Conservation (phyloP, 441 rosid species). For the Erodium chrysanthum region DNA sequence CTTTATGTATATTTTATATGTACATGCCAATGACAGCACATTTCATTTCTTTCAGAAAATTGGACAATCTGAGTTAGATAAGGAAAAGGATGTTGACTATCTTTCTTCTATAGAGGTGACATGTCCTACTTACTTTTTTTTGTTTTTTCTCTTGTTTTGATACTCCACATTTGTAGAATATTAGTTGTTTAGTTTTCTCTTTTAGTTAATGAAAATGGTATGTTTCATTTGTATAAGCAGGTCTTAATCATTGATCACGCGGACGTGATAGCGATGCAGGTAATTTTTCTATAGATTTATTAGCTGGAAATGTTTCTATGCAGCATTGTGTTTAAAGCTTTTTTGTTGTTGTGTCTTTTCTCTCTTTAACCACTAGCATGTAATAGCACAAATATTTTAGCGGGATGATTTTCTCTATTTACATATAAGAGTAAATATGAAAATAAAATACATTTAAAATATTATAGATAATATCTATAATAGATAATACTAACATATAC, state of each 20-base stretch:
- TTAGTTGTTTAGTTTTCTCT: conserved; percentile 8
- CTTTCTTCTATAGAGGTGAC: conserved; percentile 90
- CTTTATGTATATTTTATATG: not conserved
- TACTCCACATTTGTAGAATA: not conserved
- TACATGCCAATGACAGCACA: conserved; percentile 12
- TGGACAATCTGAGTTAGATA: conserved; percentile 45
- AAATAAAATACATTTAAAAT: too few relatives aligned
- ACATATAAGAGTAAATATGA: too few relatives aligned
- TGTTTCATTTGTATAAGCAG: conserved; percentile 34
- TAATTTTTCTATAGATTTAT: conserved; percentile 27
- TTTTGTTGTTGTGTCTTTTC: not conserved
- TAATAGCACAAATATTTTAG: too few relatives aligned
- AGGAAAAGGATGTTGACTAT: conserved; percentile 71
- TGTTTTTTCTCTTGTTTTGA: conserved; percentile 13
- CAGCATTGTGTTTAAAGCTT: not conserved
- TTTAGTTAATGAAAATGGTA: conserved; percentile 13
- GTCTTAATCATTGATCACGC: conserved; percentile 88
- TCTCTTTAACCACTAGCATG: conserved; percentile 9
- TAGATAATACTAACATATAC: too few relatives aligned
- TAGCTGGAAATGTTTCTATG: conserved; percentile 9
- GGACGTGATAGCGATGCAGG: conserved; percentile 92
- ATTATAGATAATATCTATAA: too few relatives aligned
- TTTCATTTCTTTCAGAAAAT: conserved; percentile 47
- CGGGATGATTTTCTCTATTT: too few relatives aligned
- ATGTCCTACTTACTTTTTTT: not conserved